Evolutionary conservation across 2,329 filamentous ascomycete genomes (phyloP).

Genomic region (Aspergillus intermedius): DNA sequence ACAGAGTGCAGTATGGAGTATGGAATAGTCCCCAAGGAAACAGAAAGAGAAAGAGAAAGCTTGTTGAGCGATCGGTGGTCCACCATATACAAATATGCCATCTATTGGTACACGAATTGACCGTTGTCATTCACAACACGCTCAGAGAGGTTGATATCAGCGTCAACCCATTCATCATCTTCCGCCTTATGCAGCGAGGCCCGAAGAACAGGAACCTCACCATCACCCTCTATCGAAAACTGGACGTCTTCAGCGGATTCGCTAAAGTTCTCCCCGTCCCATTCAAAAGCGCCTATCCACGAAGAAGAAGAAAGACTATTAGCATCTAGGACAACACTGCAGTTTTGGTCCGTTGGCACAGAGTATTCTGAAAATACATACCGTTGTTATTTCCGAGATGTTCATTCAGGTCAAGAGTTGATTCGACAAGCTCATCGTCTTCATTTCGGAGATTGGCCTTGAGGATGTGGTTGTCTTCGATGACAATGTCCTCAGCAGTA

Average conservation of each 20-base stretch:
- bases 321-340: background rate
- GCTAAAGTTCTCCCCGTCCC: conserved; percentile 11
- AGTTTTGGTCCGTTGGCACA: background rate
- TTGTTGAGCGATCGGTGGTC: no score
- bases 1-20: no score
- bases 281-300: conserved; percentile 10
- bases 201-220: conserved; percentile 12
- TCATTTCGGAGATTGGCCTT: conserved; percentile 6
- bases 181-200: conserved; percentile 1
- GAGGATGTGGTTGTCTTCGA: conserved; percentile 10
- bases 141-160: conserved; percentile 14
- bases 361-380: background rate
- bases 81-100: no score
- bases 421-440: conserved; percentile 3
- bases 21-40: no score
- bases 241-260: conserved; percentile 5
- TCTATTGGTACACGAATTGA: background rate
- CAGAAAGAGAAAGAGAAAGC: no score
- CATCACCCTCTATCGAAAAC: conserved; percentile 12
- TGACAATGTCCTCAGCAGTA: conserved; percentile 9
- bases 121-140: conserved; percentile 6
- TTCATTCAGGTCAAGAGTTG: conserved; percentile 11
- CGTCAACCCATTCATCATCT: background rate
- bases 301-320: background rate
- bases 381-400: conserved; percentile 13